Conservation (phyloP, 1,139 yeast genomes). For the Scheffersomyces lignicola region DNA sequence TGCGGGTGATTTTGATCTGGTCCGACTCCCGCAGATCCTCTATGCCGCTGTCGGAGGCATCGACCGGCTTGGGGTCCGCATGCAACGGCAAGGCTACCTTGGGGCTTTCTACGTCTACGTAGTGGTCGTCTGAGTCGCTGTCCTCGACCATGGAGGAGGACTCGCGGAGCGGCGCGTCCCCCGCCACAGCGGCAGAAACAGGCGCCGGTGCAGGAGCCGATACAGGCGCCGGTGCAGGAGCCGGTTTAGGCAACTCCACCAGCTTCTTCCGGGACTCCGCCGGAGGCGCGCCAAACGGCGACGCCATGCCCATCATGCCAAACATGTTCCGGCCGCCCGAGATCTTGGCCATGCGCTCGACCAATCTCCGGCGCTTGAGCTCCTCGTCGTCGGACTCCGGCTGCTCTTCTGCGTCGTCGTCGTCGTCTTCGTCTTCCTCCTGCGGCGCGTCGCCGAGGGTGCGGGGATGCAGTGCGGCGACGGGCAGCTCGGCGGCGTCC, state of each 20-base stretch:
- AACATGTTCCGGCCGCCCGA: conserved; percentile 91
- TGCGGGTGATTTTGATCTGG: conserved; percentile 6
- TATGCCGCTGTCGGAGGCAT: conserved; percentile 20
- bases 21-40: conserved; percentile 12
- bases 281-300: conserved; percentile 30
- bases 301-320: conserved; percentile 73
- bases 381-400: conserved; percentile 70
- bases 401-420: conserved; percentile 24
- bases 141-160: conserved; percentile 31
- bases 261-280: conserved; percentile 18
- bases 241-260: conserved; percentile 6
- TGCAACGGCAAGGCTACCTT: conserved; percentile 5
- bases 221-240: conserved; percentile 6
- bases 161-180: conserved; percentile 8
- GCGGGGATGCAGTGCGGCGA: no score
- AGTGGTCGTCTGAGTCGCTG: conserved; percentile 19
- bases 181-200: conserved; percentile 7
- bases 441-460: not conserved
- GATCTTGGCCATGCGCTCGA: conserved; percentile 94
- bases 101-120: conserved; percentile 10
- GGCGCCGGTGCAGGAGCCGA: conserved; percentile 5
- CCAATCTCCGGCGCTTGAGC: conserved; percentile 70
- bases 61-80: not conserved
- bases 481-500: no score
- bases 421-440: conserved; percentile 15